phyloP scores from a whole-genome alignment of 2,329 filamentous ascomycete species.

The Fusarium multiceps region DNA sequence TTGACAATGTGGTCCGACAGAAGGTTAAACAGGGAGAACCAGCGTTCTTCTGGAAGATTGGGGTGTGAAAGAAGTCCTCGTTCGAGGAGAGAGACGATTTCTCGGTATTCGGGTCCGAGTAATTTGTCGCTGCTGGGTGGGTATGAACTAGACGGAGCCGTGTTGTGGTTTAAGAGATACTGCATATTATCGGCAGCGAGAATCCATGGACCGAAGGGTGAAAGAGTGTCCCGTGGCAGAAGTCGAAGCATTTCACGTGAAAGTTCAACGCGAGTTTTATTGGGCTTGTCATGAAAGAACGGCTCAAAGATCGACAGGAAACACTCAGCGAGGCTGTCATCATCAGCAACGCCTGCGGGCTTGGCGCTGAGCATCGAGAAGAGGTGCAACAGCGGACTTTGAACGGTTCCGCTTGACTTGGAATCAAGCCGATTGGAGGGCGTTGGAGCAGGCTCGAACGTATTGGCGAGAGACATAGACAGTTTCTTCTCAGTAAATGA shows the following conservation, averaged over 20 bases:
- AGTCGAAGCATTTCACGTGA: conserved; percentile 63
- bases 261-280: conserved; percentile 58
- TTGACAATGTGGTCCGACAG: conserved; percentile 67
- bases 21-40: conserved; percentile 67
- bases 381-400: conserved; percentile 73
- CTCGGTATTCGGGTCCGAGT: conserved; percentile 75
- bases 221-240: conserved; percentile 57
- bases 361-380: conserved; percentile 68
- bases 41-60: conserved; percentile 59
- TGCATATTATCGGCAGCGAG: conserved; percentile 61
- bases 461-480: conserved; percentile 62
- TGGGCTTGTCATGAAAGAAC: conserved; percentile 65
- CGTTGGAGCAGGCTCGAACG: conserved; percentile 71
- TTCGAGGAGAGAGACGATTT: conserved; percentile 74
- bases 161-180: conserved; percentile 53
- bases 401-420: conserved; percentile 62
- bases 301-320: conserved; percentile 66
- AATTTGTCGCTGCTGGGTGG: conserved; percentile 54
- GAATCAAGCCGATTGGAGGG: conserved; percentile 71
- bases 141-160: conserved; percentile 35
- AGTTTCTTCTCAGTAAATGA: conserved; percentile 73
- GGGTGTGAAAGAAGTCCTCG: conserved; percentile 65
- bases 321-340: conserved; percentile 58
- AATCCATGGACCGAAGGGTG: conserved; percentile 63
- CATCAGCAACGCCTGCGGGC: conserved; percentile 60